A percentile compares a stretch with the other conserved stretches of the same genome.
Conservation (phyloP, 345 rosid genomes). For the Lepidium africanum region DNA sequence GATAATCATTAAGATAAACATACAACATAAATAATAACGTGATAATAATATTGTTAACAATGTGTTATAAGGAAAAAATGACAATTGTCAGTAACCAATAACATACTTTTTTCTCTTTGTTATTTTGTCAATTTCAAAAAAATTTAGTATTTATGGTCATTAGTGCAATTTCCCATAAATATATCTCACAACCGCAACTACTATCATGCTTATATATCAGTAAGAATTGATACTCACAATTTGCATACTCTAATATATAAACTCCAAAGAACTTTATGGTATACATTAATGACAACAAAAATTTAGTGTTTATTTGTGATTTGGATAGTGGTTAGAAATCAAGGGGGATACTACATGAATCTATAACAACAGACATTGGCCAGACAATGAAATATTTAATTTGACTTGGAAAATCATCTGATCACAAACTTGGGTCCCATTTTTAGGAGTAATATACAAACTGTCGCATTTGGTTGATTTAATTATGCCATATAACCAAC, state of each 20-base stretch:
- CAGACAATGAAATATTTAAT: not conserved
- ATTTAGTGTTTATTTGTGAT: not conserved
- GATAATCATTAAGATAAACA: too few relatives aligned
- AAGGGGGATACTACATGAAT: conserved; percentile 6
- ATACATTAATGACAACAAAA: not conserved
- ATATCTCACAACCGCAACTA: not conserved
- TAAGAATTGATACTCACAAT: not conserved
- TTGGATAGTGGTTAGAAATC: not conserved
- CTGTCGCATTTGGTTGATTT: not conserved
- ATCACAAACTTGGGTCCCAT: conserved; percentile 13
- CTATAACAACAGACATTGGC: not conserved
- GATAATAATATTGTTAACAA: too few relatives aligned
- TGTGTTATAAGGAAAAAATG: too few relatives aligned
- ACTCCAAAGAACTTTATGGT: not conserved
- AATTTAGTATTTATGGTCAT: too few relatives aligned
- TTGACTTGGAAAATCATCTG: not conserved
- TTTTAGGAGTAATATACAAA: not conserved
- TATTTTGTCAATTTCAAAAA: too few relatives aligned
- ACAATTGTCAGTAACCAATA: too few relatives aligned
- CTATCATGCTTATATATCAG: not conserved
- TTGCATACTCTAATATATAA: not conserved
- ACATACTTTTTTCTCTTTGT: too few relatives aligned
- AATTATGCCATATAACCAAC: not conserved
- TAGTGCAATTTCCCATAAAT: too few relatives aligned
- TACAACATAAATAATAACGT: too few relatives aligned